These are phyloP conservation scores for Phtheirospermum japonicum DNA, from an alignment of 257 asterid genomes.

Conservation along the genomic window DNA sequence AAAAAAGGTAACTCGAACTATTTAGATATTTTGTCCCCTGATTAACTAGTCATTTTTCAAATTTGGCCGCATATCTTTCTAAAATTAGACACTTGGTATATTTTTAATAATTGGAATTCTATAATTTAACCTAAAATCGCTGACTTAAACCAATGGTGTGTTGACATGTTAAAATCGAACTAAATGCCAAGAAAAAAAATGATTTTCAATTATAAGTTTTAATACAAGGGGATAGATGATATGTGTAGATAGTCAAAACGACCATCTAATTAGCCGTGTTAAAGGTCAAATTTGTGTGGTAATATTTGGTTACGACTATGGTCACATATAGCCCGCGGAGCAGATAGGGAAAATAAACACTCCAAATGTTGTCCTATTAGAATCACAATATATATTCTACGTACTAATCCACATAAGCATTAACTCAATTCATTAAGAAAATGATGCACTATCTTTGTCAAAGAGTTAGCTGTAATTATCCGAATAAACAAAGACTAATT, in stretches of 20 bases:
- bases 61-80: too few relatives aligned
- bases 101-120: too few relatives aligned
- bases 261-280: neutral
- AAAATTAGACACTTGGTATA: too few relatives aligned
- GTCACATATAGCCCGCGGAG: slow-evolving; percentile 9
- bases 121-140: too few relatives aligned
- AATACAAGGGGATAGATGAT: neutral
- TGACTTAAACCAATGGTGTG: too few relatives aligned
- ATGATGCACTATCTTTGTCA: slow-evolving; percentile 64
- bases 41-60: too few relatives aligned
- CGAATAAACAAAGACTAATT: slow-evolving; percentile 42
- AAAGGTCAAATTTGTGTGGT: neutral
- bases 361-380: neutral
- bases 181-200: too few relatives aligned
- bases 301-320: slow-evolving; percentile 26
- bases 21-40: too few relatives aligned
- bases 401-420: neutral
- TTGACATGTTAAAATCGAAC: too few relatives aligned
- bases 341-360: slow-evolving; percentile 18
- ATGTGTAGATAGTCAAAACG: too few relatives aligned
- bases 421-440: slow-evolving; percentile 9
- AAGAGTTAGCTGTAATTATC: slow-evolving; percentile 71
- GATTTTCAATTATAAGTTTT: too few relatives aligned
- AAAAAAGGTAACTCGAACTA: too few relatives aligned
- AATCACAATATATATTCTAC: neutral